Base-by-base conservation (phyloP, 2,329 filamentous ascomycete species). In the Macroventuria anomochaeta region DNA sequence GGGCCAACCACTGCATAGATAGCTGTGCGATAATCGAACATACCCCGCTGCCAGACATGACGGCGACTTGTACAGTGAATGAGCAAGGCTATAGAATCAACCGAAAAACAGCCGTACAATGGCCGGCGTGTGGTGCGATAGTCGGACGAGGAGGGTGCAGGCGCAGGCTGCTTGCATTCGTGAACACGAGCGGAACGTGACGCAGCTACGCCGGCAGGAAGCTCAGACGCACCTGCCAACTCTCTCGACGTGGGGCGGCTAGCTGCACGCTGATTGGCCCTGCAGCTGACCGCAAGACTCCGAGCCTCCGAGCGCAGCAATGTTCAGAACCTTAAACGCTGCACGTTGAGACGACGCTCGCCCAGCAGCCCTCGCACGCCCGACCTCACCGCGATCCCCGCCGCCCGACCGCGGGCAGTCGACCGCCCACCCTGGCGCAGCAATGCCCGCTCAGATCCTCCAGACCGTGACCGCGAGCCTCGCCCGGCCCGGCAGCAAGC, bases 31-130 rank as follows among this genome's bases (percentile, higher is more conserved):
- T 38, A 15, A 23, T 13, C 44, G 39, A 44, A 71, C 78, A 44
- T 77, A 83, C 82, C 69, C 70, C 77, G 68, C 80, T 79, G 73
- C 81, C 82, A 59, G 82, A 83, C 81, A 84, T 84, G 59, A 68
- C 23, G 31, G 40, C 76, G 46, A 8, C 17, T 67, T 55, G 55
- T 52, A 55, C 49, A 40, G 58, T 66, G 50, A 51, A 46, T 23
- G 32, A 36, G 26, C 37, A 42, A 20, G 31, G 20, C 42, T 31
- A 37, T 23, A 44, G 40, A 17, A 20, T n/a, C 46, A 41, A 26
- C n/a, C 17, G 34, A 18, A 20, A 37, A 43, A 33, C 26, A 40
- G 46, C 21, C 12, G 40, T 26, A 23, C 23, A 53, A 42, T 25
- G 41, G 28, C 23, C 25, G 32, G 39, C 39, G 33, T 18, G 38